Base-by-base conservation (phyloP, 225 moss, liverwort and hornwort genomes). In the Pseudoscleropodium purum region DNA sequence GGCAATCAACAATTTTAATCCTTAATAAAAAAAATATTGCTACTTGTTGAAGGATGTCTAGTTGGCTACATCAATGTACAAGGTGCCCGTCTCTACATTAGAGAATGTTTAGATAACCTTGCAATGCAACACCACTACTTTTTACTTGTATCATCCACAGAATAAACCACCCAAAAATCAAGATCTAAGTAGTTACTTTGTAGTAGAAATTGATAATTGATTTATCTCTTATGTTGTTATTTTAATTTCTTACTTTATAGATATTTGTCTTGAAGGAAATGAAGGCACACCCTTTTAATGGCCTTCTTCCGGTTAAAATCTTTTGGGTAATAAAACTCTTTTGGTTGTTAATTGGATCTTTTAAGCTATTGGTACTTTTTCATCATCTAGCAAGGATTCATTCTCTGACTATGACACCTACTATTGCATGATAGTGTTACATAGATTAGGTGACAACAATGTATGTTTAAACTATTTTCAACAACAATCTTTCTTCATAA, bases 61-160 rank as follows among this genome's bases (percentile, higher is more conserved):
- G 20, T 20, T 36, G 6, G 36, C 6, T 37, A 11, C 2, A 2
- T 20, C n/a, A 23, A n/a, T 6, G 2, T n/a, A 7, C 1, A 11
- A 68, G 0, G 3, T 2, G 2, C 4, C 3, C 1, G 0, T 11
- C 4, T 68, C 6, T 21, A 4, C 1, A 21, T 21, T 2, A 0
- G 2, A 0, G 0, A 20, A 20, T 2, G 5, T 36, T 5, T 1
- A 68, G 1, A 37, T 36, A 19, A 36, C 1, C 37, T 68, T 68
- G 10, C 11, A 37, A 37, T 37, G 20, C 3, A n/a, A 2, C 12
- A 68, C 68, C 11, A 68, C 21, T 0, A 0, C 6, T 68, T 68
- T 67, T 12, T n/a, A 21, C 2, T 12, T 37, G 4, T n/a, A 68
- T 13, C 0, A 1, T 68, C 37, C 4, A 67, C 20, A 21, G 11